phyloP scores from a whole-genome alignment of 2,329 filamentous ascomycete genomes.

The Teratosphaeria epicoccoides region DNA sequence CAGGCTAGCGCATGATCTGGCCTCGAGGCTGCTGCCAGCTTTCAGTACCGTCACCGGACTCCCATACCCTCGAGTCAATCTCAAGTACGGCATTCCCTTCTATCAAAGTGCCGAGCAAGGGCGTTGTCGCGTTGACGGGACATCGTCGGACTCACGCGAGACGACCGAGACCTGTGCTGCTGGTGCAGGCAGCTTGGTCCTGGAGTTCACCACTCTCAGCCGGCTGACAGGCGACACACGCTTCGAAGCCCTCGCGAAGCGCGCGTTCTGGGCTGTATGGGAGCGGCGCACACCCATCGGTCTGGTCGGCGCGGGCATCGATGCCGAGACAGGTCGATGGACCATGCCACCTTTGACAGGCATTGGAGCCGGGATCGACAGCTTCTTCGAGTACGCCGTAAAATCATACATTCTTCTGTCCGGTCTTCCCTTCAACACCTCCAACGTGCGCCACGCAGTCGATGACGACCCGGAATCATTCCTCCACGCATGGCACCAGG shows the following conservation, averaged over 20 bases:
- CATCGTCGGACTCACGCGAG: conserved; percentile 46
- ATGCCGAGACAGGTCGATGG: conserved; percentile 85
- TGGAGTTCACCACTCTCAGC: conserved; percentile 87
- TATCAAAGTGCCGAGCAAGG: conserved; percentile 51
- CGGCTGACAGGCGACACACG: conserved; percentile 72
- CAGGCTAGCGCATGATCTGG: conserved; percentile 78
- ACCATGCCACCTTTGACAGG: conserved; percentile 71
- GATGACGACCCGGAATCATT: conserved; percentile 60
- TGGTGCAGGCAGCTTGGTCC: conserved; percentile 85
- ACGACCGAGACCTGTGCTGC: conserved; percentile 95
- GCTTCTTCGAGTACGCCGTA: conserved; percentile 95
- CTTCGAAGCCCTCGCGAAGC: conserved; percentile 84
- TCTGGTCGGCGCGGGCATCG: conserved; percentile 81
- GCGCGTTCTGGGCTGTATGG: conserved; percentile 98
- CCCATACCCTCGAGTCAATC: conserved; percentile 88
- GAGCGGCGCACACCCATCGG: conserved; percentile 71
- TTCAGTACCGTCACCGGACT: conserved; percentile 87
- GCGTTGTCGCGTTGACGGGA: conserved; percentile 33
- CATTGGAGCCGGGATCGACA: conserved; percentile 92
- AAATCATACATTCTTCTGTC: conserved; percentile 89
- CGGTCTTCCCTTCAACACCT: conserved; percentile 40
- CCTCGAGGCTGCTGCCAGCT: conserved; percentile 72
- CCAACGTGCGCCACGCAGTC: conserved; percentile 40
- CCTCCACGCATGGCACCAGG: conserved; percentile 70
- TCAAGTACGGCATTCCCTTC: conserved; percentile 83